Base-by-base conservation (phyloP, 495 filamentous ascomycete species). In the Aspergillus incahuasiensis region DNA sequence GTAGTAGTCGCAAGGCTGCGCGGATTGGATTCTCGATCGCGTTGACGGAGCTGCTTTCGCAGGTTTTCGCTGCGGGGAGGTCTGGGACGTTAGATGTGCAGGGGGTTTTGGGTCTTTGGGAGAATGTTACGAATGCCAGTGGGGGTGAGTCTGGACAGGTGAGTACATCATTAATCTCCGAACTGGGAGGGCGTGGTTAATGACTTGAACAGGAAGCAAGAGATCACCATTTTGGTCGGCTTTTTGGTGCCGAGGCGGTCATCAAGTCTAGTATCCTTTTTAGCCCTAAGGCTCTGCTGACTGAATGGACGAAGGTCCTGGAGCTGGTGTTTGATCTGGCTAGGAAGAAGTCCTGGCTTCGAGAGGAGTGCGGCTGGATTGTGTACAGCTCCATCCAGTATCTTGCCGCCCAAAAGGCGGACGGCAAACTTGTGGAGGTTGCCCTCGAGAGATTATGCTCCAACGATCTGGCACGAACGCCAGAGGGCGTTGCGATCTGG, bases 401-500 rank as follows among this genome's bases (percentile, higher is more conserved):
- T n/a, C 62, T 80, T 22, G 63, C 68, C 1, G 53, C 72, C 1
- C 64, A 70, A 35, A 57, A 73, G n/a, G 60, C 70, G 16, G 68
- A 72, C 20, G 46, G 48, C 25, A 69, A 74, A 40, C 81, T 79
- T 30, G 80, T 83, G 15, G 79, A 86, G 56, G 69, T 71, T 20
- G 81, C 88, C 0, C 72, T 96, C 53, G 72, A 85, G 48, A 78
- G 73, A 13, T 59, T 96, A 8, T 72, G 74, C 20, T 77, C 84
- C 34, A 75, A 80, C 41, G 85, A 87, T 0, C 68, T 94, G 40
- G 82, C 80, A 18, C 83, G 86, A 61, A 91, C 89, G 5, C 85
- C 89, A 0, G 92, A 97, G 64, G 92, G 92, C 16, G 80, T 96
- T 41, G 89, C 89, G 3, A 82, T 96, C 52, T 98, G 92, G 92